These are phyloP conservation scores for Clathrospora elynae DNA, from an alignment of 2,329 filamentous ascomycete species.

Conservation along the genomic window DNA sequence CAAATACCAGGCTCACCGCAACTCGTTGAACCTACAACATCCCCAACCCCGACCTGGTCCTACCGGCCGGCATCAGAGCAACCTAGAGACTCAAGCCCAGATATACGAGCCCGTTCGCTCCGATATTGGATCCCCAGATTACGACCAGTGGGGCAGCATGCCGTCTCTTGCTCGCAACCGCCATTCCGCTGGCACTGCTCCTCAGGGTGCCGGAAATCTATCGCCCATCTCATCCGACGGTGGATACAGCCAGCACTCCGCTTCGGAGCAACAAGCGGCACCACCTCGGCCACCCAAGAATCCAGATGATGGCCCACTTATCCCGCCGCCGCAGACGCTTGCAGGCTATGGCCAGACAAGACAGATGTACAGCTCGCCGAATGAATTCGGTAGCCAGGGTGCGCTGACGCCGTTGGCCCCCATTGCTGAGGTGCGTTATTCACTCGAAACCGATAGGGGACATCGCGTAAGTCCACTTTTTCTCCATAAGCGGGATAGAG, in stretches of 20 bases:
- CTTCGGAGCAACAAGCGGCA: constrained; percentile 45
- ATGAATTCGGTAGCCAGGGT: constrained; percentile 45
- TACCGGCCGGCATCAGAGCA: constrained; percentile 73
- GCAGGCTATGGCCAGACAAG: constrained; percentile 46
- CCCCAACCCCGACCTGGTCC: constrained; percentile 77
- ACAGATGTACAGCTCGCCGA: constrained; percentile 48
- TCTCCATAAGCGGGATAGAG: constrained; percentile 1
- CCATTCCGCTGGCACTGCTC: constrained; percentile 42
- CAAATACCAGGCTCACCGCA: constrained; percentile 81
- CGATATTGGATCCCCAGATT: constrained; percentile 43
- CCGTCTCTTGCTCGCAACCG: constrained; percentile 50
- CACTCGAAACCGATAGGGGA: constrained; percentile 53
- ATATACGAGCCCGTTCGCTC: constrained; percentile 60
- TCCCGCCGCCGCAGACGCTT: constrained; percentile 57
- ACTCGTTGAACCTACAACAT: constrained; percentile 79
- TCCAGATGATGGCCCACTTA: constrained; percentile 62
- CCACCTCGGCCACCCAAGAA: constrained; percentile 60
- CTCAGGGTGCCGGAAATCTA: constrained; percentile 41
- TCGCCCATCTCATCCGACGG: constrained; percentile 48
- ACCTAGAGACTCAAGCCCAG: constrained; percentile 73
- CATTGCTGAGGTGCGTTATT: constrained; percentile 58
- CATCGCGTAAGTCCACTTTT: constrained; percentile 28
- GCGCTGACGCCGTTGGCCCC: constrained; percentile 52
- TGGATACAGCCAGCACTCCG: constrained; percentile 47
- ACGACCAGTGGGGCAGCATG: constrained; percentile 56